Base-by-base conservation (phyloP, 2,329 filamentous ascomycete species). In the Colletotrichum filicis region DNA sequence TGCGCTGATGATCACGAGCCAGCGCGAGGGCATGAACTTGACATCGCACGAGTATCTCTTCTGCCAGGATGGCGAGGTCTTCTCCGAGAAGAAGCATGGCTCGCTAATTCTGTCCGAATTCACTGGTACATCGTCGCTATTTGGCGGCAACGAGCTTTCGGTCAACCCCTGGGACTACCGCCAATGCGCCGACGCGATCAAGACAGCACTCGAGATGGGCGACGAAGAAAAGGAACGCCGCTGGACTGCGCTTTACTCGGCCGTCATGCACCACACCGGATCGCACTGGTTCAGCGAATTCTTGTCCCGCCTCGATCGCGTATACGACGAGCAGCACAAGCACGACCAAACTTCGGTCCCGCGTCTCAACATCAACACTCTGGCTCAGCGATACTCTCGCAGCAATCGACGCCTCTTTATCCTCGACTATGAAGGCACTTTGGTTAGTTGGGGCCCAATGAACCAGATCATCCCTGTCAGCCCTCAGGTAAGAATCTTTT, bases 91-190 rank as follows among this genome's bases (percentile, higher is more conserved):
- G 85, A 95, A 94, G 82, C 92, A 97, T 78, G 95, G 95, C 2
- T 95, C 95, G 1, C 87, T 98, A 56, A 98, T 98, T 76, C 86
- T 98, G 66, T 98, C 95, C 75, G 96, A 98, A 81, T 98, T 98
- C 80, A 98, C 96, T 2, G 97, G 96, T 28, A 97, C 95, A 73
- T 92, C 95, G 1, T 94, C 94, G 0, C 88, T 98, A 2, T 97
- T 98, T 78, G 91, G 91, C 19, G 91, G 93, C 58, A 91, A 94
- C 71, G 93, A 97, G 75, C 88, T 98, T 16, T 90, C 94, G 0
- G 93, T 98, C 78, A 98, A 98, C 80, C 96, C 96, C 0, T 98
- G 96, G 96, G 94, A 98, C 80, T 98, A 98, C 81, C 90, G 93
- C 46, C 91, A 95, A 80, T 97, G 94, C 77, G 94, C 95, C 63